Evolutionary conservation across 768 basidiomycete genomes (phyloP).

Genomic region (Terana coerulea): DNA sequence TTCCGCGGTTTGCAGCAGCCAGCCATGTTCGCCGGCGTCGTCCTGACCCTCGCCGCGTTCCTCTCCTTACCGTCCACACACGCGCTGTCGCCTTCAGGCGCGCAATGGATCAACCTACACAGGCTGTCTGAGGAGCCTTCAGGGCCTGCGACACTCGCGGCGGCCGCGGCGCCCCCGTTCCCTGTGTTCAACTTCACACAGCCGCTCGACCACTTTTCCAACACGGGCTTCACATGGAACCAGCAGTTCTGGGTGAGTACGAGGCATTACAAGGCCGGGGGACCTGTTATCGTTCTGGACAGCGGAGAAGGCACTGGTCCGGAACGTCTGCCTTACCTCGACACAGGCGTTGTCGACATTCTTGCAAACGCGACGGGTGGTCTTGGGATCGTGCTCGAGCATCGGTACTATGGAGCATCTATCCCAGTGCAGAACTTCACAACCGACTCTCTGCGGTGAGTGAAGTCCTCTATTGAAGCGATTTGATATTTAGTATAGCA

Average conservation of each 20-base stretch:
- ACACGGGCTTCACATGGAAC: conserved; percentile 61
- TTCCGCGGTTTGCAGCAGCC: too few species aligned
- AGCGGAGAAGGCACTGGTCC: conserved; percentile 86
- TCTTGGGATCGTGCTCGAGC: conserved; percentile 83
- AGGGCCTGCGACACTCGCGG: not conserved
- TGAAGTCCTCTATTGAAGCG: too few species aligned
- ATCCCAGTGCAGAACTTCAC: conserved; percentile 77
- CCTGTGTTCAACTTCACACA: conserved; percentile 70
- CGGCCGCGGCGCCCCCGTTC: conserved; percentile 36
- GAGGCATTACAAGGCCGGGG: conserved; percentile 64
- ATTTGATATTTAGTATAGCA: not conserved
- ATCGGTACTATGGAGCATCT: conserved; percentile 85
- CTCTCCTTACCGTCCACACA: not conserved
- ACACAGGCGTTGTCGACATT: conserved; percentile 73
- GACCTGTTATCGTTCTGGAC: conserved; percentile 82
- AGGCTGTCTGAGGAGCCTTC: not conserved
- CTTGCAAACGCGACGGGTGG: conserved; percentile 80
- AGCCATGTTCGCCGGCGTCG: not conserved
- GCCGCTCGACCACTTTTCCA: conserved; percentile 77
- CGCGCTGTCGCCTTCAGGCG: conserved; percentile 1
- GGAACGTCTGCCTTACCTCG: conserved; percentile 42
- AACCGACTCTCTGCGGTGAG: conserved; percentile 75
- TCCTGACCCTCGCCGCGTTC: not conserved
- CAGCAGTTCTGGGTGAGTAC: conserved; percentile 91
- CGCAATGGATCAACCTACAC: conserved; percentile 10